Evolutionary conservation across 2,329 filamentous ascomycete species (phyloP).

Genomic region (Capronia epimyces): DNA sequence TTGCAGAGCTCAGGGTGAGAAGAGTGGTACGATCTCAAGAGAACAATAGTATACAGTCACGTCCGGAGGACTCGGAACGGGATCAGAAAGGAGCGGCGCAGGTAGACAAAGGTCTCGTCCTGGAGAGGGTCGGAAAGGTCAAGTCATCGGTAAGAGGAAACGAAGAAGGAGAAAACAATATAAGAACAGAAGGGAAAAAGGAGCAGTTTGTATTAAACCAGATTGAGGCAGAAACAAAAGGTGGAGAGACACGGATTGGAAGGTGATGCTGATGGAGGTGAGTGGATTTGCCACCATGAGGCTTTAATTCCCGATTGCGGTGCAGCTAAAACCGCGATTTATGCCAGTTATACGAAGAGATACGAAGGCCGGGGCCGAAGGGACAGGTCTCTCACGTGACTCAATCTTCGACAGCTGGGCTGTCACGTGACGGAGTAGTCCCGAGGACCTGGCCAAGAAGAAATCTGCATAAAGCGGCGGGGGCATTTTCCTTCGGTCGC

Average conservation of each 20-base stretch:
- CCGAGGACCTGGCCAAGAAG: no score
- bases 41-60: not conserved
- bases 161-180: not conserved
- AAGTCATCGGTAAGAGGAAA: not conserved
- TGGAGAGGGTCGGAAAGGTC: not conserved
- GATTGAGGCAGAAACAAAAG: not conserved
- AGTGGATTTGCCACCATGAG: conserved; percentile 30
- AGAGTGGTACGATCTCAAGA: not conserved
- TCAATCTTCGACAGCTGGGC: conserved; percentile 28
- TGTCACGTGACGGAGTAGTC: conserved; percentile 32
- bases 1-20: not conserved
- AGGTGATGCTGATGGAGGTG: conserved; percentile 44
- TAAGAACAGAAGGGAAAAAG: not conserved
- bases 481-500: no score
- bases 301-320: conserved; percentile 1
- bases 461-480: no score
- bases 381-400: conserved; percentile 3
- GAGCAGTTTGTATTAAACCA: not conserved
- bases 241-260: conserved; percentile 25
- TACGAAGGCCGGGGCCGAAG: not conserved
- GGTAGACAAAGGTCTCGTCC: not conserved
- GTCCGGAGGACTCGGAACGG: not conserved
- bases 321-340: conserved; percentile 15
- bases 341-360: conserved; percentile 44
- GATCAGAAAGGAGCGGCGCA: not conserved